Evolutionary conservation across 345 rosid genomes (phyloP), one percentile per base, ranked within the genome.

Genomic region (Garcia nutans): DNA sequence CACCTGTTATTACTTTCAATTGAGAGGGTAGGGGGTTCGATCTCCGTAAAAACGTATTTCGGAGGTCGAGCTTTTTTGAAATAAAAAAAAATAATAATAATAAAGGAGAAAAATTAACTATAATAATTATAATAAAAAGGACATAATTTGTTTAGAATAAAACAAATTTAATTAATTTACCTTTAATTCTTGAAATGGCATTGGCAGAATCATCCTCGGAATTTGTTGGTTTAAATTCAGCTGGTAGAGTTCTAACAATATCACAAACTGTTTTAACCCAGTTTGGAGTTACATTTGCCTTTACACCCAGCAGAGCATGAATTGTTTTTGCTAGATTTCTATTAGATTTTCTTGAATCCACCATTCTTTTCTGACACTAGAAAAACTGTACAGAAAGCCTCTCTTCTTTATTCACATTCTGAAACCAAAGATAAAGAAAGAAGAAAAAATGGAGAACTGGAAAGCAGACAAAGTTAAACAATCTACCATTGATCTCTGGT

Each of bases 251-350:
- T 71, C 83, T 82, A 45, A 77, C 67, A 52, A 88, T 90, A 73
- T 85, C 84, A 74, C 88, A 84, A 52, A 90, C 93, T 22, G 95
- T 84, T 73, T 81, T 78, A 23, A 84, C 87, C 97, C 97, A 92
- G 77, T 75, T 76, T 68, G 90, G 85, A 59, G 85, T 90, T 70
- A 89, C 65, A 80, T 71, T 85, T 66, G 89, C 76, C 84, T 90
- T 89, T 26, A 87, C 74, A 74, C 92, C 97, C 26, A 90, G 88
- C 15, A 92, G 82, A 47, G 94, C 88, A 78, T 90, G 89, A 63
- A 92, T 83, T n/a, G 87, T 85, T 80, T 87, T 87, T 0, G 84
- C 85, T 2, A 90, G 85, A 49, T 84, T 80, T 65, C 52, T 63
- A 59, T 78, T 78, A 44, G 92, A 79, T 71, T 82, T 84, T 54